Percentiles rank a stretch among this genome's conserved stretches.
Evolutionary conservation across 306 rosid species (phyloP).

Genomic region (Trifolium dubium): DNA sequence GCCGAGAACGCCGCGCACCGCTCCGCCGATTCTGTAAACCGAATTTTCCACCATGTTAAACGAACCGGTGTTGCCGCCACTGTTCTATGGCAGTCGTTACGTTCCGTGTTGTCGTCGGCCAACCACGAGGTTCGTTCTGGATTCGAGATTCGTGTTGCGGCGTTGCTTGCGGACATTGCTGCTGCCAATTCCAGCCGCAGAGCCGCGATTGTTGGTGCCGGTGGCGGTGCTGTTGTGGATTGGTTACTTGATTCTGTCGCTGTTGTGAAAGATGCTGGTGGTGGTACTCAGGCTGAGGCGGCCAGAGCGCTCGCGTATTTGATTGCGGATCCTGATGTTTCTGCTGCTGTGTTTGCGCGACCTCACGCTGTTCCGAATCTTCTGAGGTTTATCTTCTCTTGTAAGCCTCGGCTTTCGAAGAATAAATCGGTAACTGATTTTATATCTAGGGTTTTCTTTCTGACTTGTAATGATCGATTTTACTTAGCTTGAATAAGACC

Average conservation of each 20-base stretch:
- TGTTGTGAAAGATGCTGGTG: constrained; percentile 65
- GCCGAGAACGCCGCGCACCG: constrained; percentile 53
- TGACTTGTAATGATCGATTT: constrained; percentile 3
- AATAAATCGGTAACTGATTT: constrained; percentile 61
- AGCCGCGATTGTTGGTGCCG: constrained; percentile 87
- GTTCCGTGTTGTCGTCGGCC: constrained; percentile 83
- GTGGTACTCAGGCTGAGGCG: constrained; percentile 84
- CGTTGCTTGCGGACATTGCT: constrained; percentile 82
- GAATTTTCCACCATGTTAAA: constrained; percentile 62
- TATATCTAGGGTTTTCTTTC: neutral
- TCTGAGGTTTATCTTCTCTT: constrained; percentile 82
- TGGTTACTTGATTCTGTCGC: constrained; percentile 94
- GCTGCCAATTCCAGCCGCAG: constrained; percentile 82
- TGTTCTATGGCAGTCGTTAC: constrained; percentile 84
- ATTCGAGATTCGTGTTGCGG: constrained; percentile 90
- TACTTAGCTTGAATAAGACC: neutral
- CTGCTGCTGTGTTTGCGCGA: constrained; percentile 74
- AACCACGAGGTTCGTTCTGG: constrained; percentile 94
- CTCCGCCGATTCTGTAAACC: constrained; percentile 57
- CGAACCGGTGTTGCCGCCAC: constrained; percentile 84
- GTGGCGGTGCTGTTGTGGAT: constrained; percentile 91
- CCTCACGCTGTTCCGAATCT: constrained; percentile 88
- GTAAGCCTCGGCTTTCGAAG: constrained; percentile 84
- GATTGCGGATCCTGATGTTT: constrained; percentile 86
- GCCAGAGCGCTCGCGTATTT: constrained; percentile 94